Conservation (phyloP, 331 rosid genomes). For the Pyrus hybrid region DNA sequence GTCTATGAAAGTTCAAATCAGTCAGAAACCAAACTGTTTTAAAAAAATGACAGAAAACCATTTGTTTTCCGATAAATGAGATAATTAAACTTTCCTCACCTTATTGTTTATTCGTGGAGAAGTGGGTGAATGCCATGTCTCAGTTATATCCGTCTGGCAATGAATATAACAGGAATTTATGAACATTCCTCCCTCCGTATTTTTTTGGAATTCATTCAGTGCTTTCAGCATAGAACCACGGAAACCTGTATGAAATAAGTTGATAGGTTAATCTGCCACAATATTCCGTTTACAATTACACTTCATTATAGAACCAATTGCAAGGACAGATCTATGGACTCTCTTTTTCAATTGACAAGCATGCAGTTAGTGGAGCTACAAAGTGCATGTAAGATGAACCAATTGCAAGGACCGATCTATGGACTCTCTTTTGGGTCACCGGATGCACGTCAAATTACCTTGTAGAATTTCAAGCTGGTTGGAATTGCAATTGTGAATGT, state of each 20-base stretch:
- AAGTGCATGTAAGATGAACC: not conserved
- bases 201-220: slow-evolving; percentile 50
- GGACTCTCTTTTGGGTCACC: too few species aligned
- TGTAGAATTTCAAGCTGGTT: slow-evolving; percentile 48
- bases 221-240: slow-evolving; percentile 65
- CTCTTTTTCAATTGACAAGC: not conserved
- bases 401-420: too few species aligned
- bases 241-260: slow-evolving; percentile 46
- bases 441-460: slow-evolving; percentile 35
- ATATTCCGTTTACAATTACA: not conserved
- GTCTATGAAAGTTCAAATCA: slow-evolving; percentile 33
- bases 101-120: slow-evolving; percentile 68
- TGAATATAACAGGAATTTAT: slow-evolving; percentile 78
- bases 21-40: too few species aligned
- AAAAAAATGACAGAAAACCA: too few species aligned
- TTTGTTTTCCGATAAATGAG: not conserved
- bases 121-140: slow-evolving; percentile 75
- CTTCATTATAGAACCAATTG: not conserved
- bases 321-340: not conserved
- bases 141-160: slow-evolving; percentile 71
- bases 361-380: not conserved
- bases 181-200: slow-evolving; percentile 59
- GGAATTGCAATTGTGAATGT: slow-evolving; percentile 45
- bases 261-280: slow-evolving; percentile 14
- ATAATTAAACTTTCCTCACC: slow-evolving; percentile 35